Conservation (phyloP, 495 filamentous ascomycete species). For the Penicillium silybi region DNA sequence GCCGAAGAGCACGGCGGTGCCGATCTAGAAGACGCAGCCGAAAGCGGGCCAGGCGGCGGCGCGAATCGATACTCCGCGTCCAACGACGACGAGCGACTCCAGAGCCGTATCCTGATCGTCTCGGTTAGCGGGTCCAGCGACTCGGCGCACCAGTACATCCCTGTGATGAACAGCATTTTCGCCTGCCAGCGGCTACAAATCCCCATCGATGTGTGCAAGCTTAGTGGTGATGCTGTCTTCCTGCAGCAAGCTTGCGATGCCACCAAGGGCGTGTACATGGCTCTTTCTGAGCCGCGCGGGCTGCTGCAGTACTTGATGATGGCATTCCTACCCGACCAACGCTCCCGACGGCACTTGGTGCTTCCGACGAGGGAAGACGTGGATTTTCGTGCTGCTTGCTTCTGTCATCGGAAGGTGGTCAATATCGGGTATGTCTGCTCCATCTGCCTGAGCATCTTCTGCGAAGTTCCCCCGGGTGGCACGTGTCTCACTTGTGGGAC, state of each 20-base stretch:
- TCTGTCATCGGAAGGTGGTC: slow-evolving; percentile 88
- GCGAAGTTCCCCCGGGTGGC: slow-evolving; percentile 58
- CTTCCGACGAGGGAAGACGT: slow-evolving; percentile 80
- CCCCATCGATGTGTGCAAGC: slow-evolving; percentile 84
- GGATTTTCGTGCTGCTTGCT: slow-evolving; percentile 95
- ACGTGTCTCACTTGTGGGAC: slow-evolving; percentile 91
- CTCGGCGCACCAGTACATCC: slow-evolving; percentile 87
- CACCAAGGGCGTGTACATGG: slow-evolving; percentile 82
- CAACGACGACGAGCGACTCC: slow-evolving; percentile 45
- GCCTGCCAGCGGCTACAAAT: slow-evolving; percentile 80
- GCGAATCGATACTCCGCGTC: slow-evolving; percentile 38
- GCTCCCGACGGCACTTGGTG: slow-evolving; percentile 60
- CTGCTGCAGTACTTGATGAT: slow-evolving; percentile 93
- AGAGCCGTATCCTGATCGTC: slow-evolving; percentile 86
- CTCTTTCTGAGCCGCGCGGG: slow-evolving; percentile 58
- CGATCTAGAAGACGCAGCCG: slow-evolving; percentile 29
- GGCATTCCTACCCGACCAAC: slow-evolving; percentile 79
- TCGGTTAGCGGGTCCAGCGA: slow-evolving; percentile 78
- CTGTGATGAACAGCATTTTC: slow-evolving; percentile 97
- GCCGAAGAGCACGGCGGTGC: slow-evolving; percentile 43
- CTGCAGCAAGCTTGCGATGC: slow-evolving; percentile 91
- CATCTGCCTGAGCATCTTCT: slow-evolving; percentile 87
- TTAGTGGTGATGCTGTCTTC: slow-evolving; percentile 85
- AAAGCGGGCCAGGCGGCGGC: slow-evolving; percentile 23
- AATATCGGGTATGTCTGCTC: slow-evolving; percentile 94